Percentiles rank a stretch among this genome's conserved stretches.
Conservation (phyloP, 2,329 filamentous ascomycete species). For the Fonsecaea pugnacius region DNA sequence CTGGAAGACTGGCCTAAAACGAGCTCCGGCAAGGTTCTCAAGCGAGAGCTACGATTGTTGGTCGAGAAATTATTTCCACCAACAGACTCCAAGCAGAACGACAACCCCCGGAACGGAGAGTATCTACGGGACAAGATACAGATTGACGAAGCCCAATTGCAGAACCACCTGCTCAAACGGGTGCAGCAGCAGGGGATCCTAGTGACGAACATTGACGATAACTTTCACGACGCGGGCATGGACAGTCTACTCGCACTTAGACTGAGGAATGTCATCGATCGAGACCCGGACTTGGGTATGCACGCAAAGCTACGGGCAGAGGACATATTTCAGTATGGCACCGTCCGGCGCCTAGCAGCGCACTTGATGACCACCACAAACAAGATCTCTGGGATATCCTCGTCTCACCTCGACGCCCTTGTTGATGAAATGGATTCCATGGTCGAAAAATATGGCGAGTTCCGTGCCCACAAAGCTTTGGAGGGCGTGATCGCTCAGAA, state of each 20-base stretch:
- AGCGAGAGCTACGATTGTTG: conserved; percentile 16
- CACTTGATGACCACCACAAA: not conserved
- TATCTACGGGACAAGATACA: not conserved
- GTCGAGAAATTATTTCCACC: not conserved
- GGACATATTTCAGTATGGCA: conserved; percentile 28
- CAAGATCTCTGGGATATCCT: not conserved
- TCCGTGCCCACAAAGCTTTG: not conserved
- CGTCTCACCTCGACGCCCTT: conserved; percentile 43
- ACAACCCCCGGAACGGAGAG: not conserved
- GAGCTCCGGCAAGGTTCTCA: conserved; percentile 21
- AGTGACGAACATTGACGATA: conserved; percentile 41
- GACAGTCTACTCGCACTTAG: conserved; percentile 56
- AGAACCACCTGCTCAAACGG: conserved; percentile 30
- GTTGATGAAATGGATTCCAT: conserved; percentile 16
- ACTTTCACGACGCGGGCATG: conserved; percentile 53
- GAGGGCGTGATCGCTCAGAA: not conserved
- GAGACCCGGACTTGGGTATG: conserved; percentile 45
- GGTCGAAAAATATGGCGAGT: conserved; percentile 9
- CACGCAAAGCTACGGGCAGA: conserved; percentile 3
- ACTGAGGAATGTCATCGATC: conserved; percentile 49
- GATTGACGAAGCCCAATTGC: not conserved
- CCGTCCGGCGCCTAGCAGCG: not conserved
- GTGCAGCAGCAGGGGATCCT: conserved; percentile 42
- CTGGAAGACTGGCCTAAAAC: conserved; percentile 44
- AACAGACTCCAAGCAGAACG: not conserved